Evolutionary conservation across 176 grass and related monocot genomes (phyloP), one percentile per base, ranked within the genome.

Genomic region (Elaeis guineensis): DNA sequence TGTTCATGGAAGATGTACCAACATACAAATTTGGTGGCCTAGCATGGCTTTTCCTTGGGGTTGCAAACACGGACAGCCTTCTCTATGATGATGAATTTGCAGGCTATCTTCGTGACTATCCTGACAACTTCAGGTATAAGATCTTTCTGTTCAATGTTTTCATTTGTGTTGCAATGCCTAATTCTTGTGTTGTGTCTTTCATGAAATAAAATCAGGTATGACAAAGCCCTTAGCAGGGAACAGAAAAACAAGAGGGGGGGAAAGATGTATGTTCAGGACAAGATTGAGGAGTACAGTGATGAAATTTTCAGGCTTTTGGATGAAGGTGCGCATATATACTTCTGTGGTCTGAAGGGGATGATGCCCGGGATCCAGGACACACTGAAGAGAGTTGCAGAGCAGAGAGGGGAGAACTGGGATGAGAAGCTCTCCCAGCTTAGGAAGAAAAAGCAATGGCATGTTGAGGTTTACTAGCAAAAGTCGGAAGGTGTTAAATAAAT

Each of bases 1-100:
- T 97, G 81, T 91, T 97, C 92, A 91, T 97, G 87, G 92, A 97
- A 77, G 79, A 77, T 72, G 81, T 97, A 32, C 78, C 87, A n/a
- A 64, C 73, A 11, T 90, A 80, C 66, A 80, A 77, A 63, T 97
- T 97, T 56, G 72, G 81, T 50, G 92, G 92, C 58, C 81, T 97
- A 17, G 87, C 92, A 4, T 97, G 92, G 92, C 92, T 97, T 52
- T 91, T 97, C 53, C 78, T 97, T 4, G 92, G 81, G 65, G 83
- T 97, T 55, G 84, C 92, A 21, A 97, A 91, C 22, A 63, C 72
- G 39, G 87, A 97, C 49, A 97, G 92, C 77, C 80, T 97, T 74
- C 84, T 97, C 5, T 97, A 91, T 52, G 80, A 97, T 3, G 81
- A 88, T n/a, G 92, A 97, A 51, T 97, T 97, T 64, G 78, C 58